Percentiles rank a stretch among this genome's conserved stretches.
Conservation (phyloP, 2,329 filamentous ascomycete genomes). For the Dactylella cylindrospora region DNA sequence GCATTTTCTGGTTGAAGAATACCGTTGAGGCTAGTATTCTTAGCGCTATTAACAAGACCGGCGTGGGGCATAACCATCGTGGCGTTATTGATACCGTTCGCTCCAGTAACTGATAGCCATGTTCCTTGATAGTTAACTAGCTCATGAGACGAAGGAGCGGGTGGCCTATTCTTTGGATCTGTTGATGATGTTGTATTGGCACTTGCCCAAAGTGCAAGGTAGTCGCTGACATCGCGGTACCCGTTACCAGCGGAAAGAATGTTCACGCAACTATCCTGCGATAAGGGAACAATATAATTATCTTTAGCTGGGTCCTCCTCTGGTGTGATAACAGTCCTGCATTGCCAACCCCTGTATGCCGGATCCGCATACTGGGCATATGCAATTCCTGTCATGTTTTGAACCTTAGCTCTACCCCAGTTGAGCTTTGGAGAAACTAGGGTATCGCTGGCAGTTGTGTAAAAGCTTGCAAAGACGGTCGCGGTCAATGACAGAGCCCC, state of each 20-base stretch:
- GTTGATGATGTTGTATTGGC: not conserved
- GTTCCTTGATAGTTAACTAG: constrained; percentile 27
- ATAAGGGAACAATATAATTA: constrained; percentile 46
- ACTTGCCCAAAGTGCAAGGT: constrained; percentile 16
- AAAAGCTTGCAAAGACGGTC: constrained; percentile 68
- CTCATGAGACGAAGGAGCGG: constrained; percentile 10
- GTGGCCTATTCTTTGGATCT: constrained; percentile 11
- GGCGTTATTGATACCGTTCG: constrained; percentile 65
- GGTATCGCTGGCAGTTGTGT: constrained; percentile 74
- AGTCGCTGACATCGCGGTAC: constrained; percentile 32
- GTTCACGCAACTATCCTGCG: constrained; percentile 62
- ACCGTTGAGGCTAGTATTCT: constrained; percentile 62
- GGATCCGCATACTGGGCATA: constrained; percentile 66
- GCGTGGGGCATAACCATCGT: constrained; percentile 76
- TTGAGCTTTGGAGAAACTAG: constrained; percentile 73
- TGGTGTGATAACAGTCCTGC: constrained; percentile 62
- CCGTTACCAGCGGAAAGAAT: constrained; percentile 68
- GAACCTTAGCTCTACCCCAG: constrained; percentile 58
- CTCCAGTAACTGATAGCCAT: constrained; percentile 25
- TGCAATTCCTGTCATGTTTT: constrained; percentile 61
- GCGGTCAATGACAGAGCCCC: constrained; percentile 66
- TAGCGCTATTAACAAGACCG: constrained; percentile 65
- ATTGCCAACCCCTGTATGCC: constrained; percentile 59
- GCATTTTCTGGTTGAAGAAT: constrained; percentile 70
- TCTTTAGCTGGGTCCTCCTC: constrained; percentile 53